Evolutionary conservation across 352 stramenopile genomes (phyloP).

Genomic region (Globisporangium parvum): DNA sequence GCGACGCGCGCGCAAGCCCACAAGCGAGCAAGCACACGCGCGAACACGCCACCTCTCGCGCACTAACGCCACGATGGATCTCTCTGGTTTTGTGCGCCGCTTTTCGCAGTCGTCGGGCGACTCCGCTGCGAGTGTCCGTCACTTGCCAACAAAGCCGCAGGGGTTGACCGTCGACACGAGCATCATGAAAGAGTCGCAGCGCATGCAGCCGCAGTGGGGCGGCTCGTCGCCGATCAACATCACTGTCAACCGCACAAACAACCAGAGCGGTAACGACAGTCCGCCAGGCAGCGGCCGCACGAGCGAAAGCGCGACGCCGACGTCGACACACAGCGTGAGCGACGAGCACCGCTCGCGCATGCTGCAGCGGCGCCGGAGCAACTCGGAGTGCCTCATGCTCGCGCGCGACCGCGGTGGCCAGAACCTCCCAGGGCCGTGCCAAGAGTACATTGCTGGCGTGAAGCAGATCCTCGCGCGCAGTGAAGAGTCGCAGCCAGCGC

Average conservation of each 20-base stretch:
- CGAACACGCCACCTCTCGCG: neutral
- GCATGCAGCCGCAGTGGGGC: conserved; percentile 18
- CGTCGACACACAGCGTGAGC: conserved; percentile 21
- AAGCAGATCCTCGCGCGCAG: conserved; percentile 80
- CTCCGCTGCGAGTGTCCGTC: conserved; percentile 9
- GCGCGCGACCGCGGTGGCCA: conserved; percentile 47
- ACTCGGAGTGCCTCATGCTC: conserved; percentile 77
- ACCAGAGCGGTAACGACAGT: neutral
- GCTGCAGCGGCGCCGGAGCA: conserved; percentile 56
- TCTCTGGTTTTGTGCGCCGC: conserved; percentile 30
- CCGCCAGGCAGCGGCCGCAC: conserved; percentile 10
- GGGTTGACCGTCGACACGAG: conserved; percentile 50
- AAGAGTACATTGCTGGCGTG: conserved; percentile 82
- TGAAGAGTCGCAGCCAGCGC: conserved; percentile 33
- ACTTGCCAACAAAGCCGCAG: conserved; percentile 16
- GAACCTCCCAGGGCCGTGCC: conserved; percentile 62
- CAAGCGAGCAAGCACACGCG: conserved; percentile 1
- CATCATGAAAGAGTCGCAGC: conserved; percentile 21
- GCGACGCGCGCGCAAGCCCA: neutral
- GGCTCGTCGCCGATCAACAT: conserved; percentile 4
- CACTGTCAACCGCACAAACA: neutral
- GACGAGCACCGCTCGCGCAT: conserved; percentile 20
- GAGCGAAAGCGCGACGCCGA: conserved; percentile 19
- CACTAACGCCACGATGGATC: conserved; percentile 20
- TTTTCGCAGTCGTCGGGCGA: conserved; percentile 20